Conservation (phyloP, 495 filamentous ascomycete species). For the Xylaria nigripes region DNA sequence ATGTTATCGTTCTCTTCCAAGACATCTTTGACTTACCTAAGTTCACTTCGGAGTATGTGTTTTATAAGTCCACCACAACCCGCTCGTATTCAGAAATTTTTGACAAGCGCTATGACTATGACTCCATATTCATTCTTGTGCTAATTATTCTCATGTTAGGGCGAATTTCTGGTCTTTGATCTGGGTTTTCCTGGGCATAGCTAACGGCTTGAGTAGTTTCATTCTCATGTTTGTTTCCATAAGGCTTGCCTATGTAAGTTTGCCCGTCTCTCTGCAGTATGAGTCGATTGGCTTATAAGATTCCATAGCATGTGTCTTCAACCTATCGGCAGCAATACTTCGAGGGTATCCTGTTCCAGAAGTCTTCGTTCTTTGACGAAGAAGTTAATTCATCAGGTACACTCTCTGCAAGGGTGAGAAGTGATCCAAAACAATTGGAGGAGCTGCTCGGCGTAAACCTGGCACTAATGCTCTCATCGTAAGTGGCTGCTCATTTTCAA, state of each 20-base stretch:
- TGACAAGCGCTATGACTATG: not conserved
- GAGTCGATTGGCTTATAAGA: slow-evolving; percentile 9
- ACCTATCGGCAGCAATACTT: slow-evolving; percentile 54
- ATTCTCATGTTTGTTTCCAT: slow-evolving; percentile 26
- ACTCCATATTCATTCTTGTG: not conserved
- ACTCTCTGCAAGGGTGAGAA: slow-evolving; percentile 49
- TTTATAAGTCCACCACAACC: not conserved
- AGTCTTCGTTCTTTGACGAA: slow-evolving; percentile 56
- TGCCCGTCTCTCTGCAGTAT: not conserved
- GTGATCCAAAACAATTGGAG: slow-evolving; percentile 53
- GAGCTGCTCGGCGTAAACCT: slow-evolving; percentile 53
- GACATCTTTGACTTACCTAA: slow-evolving; percentile 14
- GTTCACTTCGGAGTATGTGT: slow-evolving; percentile 13
- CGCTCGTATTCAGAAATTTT: not conserved
- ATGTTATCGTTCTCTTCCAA: slow-evolving; percentile 36
- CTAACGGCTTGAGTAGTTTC: slow-evolving; percentile 34
- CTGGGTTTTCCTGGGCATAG: slow-evolving; percentile 38
- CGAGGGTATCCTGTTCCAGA: slow-evolving; percentile 46
- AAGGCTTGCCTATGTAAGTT: slow-evolving; percentile 28
- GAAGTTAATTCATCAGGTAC: slow-evolving; percentile 55
- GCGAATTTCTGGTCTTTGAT: slow-evolving; percentile 43
- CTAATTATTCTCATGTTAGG: not conserved
- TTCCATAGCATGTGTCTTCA: slow-evolving; percentile 30
- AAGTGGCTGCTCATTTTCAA: not conserved
- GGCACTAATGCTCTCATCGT: slow-evolving; percentile 43